Evolutionary conservation across 1,284 basidiomycete genomes (phyloP).

Genomic region (Ustilago vetiveriae): DNA sequence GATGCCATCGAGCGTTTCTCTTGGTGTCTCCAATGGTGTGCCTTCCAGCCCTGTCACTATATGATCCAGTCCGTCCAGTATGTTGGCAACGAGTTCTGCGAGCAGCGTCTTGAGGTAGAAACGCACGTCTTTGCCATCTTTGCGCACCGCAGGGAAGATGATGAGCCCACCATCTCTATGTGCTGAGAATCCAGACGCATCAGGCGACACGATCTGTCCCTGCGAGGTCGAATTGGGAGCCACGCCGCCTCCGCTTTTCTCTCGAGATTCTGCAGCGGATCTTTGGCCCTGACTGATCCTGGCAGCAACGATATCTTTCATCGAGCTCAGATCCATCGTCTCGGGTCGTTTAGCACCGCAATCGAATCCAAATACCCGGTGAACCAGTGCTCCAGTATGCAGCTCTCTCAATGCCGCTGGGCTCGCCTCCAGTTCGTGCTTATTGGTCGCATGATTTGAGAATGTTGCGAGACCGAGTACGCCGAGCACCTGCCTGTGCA

Average conservation of each 20-base stretch:
- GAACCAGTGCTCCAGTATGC: slow-evolving; percentile 61
- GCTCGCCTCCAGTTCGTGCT: slow-evolving; percentile 40
- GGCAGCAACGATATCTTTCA: slow-evolving; percentile 38
- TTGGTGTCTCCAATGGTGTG: slow-evolving; percentile 61
- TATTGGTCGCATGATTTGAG: slow-evolving; percentile 11
- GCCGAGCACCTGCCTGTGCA: slow-evolving; percentile 62
- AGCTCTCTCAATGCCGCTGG: slow-evolving; percentile 50
- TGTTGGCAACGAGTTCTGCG: slow-evolving; percentile 52
- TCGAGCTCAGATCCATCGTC: slow-evolving; percentile 50
- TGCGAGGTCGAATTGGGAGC: slow-evolving; percentile 1
- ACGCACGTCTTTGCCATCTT: slow-evolving; percentile 62
- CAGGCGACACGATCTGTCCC: slow-evolving; percentile 3
- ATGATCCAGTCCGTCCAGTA: slow-evolving; percentile 59
- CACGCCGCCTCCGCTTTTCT: background rate
- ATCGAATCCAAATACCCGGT: slow-evolving; percentile 64
- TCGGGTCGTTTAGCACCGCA: slow-evolving; percentile 46
- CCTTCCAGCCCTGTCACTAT: slow-evolving; percentile 57
- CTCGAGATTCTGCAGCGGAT: background rate
- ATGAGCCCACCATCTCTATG: slow-evolving; percentile 54
- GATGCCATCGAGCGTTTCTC: slow-evolving; percentile 62
- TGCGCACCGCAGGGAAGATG: slow-evolving; percentile 63
- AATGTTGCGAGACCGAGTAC: slow-evolving; percentile 58
- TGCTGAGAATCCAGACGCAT: slow-evolving; percentile 50
- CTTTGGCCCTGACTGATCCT: slow-evolving; percentile 14
- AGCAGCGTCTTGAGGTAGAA: slow-evolving; percentile 64